Evolutionary conservation across 495 filamentous ascomycete genomes (phyloP).

Genomic region (Penicillium canescens): DNA sequence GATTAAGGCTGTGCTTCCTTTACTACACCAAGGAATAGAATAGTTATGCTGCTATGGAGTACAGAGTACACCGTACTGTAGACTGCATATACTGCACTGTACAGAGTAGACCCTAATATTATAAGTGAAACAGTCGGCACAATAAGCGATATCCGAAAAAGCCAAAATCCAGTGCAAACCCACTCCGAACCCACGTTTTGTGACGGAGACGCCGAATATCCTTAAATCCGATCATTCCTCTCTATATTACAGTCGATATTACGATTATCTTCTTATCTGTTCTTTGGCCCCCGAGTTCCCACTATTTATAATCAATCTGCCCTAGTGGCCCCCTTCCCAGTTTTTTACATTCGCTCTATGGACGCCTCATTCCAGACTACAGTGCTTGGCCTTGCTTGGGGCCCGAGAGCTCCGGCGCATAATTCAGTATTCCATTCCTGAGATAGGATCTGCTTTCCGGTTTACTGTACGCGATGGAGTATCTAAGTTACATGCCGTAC

Average conservation of each 20-base stretch:
- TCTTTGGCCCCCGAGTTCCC: neutral
- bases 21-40: no score
- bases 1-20: conserved; percentile 19
- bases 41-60: conserved; percentile 10
- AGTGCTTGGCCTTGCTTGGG: conserved; percentile 33
- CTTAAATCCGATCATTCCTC: neutral
- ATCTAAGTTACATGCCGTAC: no score
- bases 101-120: no score
- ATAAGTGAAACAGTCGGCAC: conserved; percentile 9
- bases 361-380: conserved; percentile 23
- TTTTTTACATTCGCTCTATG: conserved; percentile 19
- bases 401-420: conserved; percentile 17
- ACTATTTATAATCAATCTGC: neutral
- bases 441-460: neutral
- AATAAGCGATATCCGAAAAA: conserved; percentile 24
- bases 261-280: neutral
- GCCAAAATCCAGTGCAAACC: conserved; percentile 3
- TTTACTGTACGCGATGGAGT: no score
- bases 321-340: conserved; percentile 7
- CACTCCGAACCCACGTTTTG: conserved; percentile 22
- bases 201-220: conserved; percentile 13
- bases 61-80: neutral
- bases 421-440: neutral
- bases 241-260: neutral
- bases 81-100: no score